These are phyloP conservation scores for Diaporthe citri DNA, from an alignment of 2,329 filamentous ascomycete species.

Conservation along the genomic window DNA sequence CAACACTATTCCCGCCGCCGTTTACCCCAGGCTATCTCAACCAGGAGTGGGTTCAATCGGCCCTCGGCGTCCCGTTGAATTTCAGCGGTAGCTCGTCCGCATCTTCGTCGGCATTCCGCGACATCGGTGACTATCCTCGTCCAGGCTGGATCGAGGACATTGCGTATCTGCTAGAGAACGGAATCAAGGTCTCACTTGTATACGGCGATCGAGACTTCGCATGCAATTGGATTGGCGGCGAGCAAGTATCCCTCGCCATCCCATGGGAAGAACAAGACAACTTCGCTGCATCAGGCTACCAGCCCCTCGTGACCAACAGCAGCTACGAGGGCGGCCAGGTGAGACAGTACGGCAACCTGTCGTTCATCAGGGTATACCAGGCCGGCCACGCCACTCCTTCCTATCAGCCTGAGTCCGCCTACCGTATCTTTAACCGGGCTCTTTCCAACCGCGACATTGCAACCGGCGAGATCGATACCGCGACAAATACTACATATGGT, in stretches of 20 bases:
- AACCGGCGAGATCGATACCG: constrained; percentile 50
- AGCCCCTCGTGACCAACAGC: constrained; percentile 70
- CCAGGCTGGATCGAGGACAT: constrained; percentile 54
- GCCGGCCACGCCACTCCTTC: constrained; percentile 65
- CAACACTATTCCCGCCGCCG: constrained; percentile 62
- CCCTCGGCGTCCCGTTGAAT: constrained; percentile 70
- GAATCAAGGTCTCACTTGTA: constrained; percentile 65
- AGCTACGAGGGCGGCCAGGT: constrained; percentile 67
- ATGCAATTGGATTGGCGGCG: constrained; percentile 63
- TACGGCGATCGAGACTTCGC: constrained; percentile 69
- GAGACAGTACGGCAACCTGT: constrained; percentile 74
- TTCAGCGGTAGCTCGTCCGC: constrained; percentile 59
- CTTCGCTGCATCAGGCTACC: constrained; percentile 74
- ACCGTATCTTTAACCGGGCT: constrained; percentile 63
- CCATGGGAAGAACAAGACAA: constrained; percentile 68
- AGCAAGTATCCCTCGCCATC: constrained; percentile 64
- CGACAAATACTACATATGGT: constrained; percentile 2
- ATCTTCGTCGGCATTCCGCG: constrained; percentile 56
- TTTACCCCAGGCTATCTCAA: constrained; percentile 68
- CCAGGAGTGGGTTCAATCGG: constrained; percentile 60
- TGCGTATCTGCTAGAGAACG: constrained; percentile 64
- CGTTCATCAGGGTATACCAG: constrained; percentile 67
- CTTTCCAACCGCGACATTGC: constrained; percentile 60
- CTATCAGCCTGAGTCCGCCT: constrained; percentile 60
- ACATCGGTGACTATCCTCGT: constrained; percentile 47